Percentiles rank a stretch among this genome's conserved stretches.
Conservation (phyloP, 2,329 filamentous ascomycete genomes). For the Verticillium nonalfalfae region DNA sequence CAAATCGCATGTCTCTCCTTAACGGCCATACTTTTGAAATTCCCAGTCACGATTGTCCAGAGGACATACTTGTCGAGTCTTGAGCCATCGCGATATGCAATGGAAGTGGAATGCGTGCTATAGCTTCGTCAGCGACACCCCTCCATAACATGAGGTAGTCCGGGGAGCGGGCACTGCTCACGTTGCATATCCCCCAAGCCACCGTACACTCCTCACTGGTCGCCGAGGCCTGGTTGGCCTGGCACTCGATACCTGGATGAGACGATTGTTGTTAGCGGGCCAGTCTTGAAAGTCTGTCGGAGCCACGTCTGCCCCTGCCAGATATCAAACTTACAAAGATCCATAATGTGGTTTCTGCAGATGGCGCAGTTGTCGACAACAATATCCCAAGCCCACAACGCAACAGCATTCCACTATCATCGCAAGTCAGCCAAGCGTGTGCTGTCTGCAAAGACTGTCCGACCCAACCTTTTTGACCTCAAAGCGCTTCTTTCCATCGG, state of each 20-base stretch:
- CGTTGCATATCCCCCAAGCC: slow-evolving; percentile 98
- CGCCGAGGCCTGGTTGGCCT: slow-evolving; percentile 95
- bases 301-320: background rate
- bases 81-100: slow-evolving; percentile 98
- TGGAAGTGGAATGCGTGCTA: slow-evolving; percentile 99
- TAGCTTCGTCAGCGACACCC: slow-evolving; percentile 24
- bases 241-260: slow-evolving; percentile 80
- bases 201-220: slow-evolving; percentile 98
- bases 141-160: background rate
- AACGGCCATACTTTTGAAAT: slow-evolving; percentile 95
- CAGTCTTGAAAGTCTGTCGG: too few species aligned
- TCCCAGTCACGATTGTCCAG: slow-evolving; percentile 99
- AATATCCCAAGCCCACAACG: slow-evolving; percentile 98
- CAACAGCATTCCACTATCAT: slow-evolving; percentile 90
- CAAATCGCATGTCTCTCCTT: slow-evolving; percentile 13
- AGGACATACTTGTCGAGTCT: slow-evolving; percentile 97
- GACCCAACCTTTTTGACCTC: slow-evolving; percentile 89
- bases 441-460: background rate
- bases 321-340: slow-evolving; percentile 65
- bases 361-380: slow-evolving; percentile 99
- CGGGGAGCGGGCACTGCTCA: slow-evolving; percentile 39
- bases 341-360: slow-evolving; percentile 99
- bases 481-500: slow-evolving; percentile 85
- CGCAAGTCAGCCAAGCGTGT: slow-evolving; percentile 8
- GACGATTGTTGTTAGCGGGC: background rate